phyloP scores from a whole-genome alignment of 108 stramenopile species.

The Asterionellopsis glacialis region DNA sequence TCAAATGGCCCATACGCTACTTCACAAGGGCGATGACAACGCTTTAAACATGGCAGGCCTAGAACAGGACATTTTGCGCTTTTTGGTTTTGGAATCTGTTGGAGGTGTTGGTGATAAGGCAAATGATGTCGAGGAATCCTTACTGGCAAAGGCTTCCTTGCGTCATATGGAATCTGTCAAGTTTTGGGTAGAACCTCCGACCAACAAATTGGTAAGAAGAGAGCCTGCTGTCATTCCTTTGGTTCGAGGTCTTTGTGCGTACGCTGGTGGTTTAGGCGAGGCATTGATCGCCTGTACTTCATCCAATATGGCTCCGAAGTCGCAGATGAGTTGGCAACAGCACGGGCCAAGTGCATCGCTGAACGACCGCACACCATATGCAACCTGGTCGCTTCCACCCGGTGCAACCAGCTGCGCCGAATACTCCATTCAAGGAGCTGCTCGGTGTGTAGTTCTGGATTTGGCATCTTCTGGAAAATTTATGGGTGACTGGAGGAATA shows the following conservation, averaged over 20 bases:
- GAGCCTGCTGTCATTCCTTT: constrained; percentile 26
- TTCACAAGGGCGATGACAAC: constrained; percentile 9
- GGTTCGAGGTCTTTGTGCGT: constrained; percentile 38
- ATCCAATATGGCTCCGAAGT: neutral
- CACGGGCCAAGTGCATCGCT: neutral
- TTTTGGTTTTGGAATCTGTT: constrained; percentile 28
- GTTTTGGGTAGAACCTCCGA: neutral
- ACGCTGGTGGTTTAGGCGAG: constrained; percentile 38
- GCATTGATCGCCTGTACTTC: constrained; percentile 13
- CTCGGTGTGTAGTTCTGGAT: constrained; percentile 16
- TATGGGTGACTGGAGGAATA: constrained; percentile 13
- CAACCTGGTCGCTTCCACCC: constrained; percentile 37
- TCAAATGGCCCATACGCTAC: constrained; percentile 20
- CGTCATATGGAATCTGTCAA: constrained; percentile 1
- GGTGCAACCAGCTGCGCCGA: constrained; percentile 20
- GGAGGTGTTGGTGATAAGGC: constrained; percentile 10
- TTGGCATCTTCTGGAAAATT: neutral
- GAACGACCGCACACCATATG: neutral
- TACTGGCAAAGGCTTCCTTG: neutral
- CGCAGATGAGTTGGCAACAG: neutral
- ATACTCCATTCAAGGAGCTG: constrained; percentile 25
- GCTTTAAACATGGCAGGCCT: constrained; percentile 8
- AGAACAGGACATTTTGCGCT: constrained; percentile 43
- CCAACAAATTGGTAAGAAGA: neutral
- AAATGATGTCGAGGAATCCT: neutral